Percentiles rank a stretch among this genome's conserved stretches.
phyloP scores from a whole-genome alignment of 371 early-diverging fungal species.

The Syncephalastrum monosporum region DNA sequence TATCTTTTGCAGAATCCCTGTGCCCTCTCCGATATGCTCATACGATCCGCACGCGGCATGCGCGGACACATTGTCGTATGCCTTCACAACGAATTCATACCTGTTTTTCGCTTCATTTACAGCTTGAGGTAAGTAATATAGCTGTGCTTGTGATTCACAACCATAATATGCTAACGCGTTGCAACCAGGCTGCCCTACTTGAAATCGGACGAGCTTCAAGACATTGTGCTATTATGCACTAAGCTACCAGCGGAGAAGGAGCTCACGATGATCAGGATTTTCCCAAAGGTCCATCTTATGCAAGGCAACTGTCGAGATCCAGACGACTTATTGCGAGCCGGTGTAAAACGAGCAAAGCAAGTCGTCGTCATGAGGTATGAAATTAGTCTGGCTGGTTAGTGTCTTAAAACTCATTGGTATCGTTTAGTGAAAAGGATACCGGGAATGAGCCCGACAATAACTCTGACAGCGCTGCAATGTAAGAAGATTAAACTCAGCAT shows the following conservation, averaged over 20 bases:
- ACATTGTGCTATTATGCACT: conserved; percentile 53
- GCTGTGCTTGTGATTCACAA: background rate
- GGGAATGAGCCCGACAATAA: conserved; percentile 33
- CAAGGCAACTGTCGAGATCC: conserved; percentile 59
- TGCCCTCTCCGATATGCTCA: conserved; percentile 21
- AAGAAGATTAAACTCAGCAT: conserved; percentile 9
- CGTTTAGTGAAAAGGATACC: conserved; percentile 37
- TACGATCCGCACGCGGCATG: conserved; percentile 34
- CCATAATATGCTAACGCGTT: background rate
- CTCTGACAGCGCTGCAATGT: conserved; percentile 50
- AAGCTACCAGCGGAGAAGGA: conserved; percentile 37
- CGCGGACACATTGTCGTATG: conserved; percentile 45
- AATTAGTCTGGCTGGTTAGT: background rate
- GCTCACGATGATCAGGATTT: conserved; percentile 46
- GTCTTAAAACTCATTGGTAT: background rate
- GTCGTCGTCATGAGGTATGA: conserved; percentile 58
- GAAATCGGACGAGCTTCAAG: conserved; percentile 43
- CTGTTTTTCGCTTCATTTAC: conserved; percentile 47
- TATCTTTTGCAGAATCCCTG: conserved; percentile 44
- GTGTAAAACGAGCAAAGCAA: conserved; percentile 52
- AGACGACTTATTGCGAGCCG: conserved; percentile 57
- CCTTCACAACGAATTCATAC: conserved; percentile 41
- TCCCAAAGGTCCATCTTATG: conserved; percentile 56
- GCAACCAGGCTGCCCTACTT: conserved; percentile 32
- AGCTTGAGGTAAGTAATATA: conserved; percentile 25